Conservation (phyloP, 805 yeast genomes). For the Priceomyces melissophilus region DNA sequence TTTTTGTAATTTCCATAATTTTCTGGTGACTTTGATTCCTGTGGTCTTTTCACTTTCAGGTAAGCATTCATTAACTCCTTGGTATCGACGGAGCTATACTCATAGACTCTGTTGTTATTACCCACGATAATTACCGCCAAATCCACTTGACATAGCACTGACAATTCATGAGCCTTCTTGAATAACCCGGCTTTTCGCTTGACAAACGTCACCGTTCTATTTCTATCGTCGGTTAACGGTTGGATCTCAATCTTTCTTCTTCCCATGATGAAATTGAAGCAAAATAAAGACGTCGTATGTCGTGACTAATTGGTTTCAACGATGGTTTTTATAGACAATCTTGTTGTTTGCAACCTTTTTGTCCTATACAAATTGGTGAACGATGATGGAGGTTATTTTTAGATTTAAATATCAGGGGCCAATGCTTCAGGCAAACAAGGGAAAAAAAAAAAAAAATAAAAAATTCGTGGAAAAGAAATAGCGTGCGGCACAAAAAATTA, state of each 20-base stretch:
- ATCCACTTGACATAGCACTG: slow-evolving; percentile 90
- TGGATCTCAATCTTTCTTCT: slow-evolving; percentile 93
- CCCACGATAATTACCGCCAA: slow-evolving; percentile 87
- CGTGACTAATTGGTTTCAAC: too few relatives aligned
- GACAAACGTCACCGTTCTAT: slow-evolving; percentile 80
- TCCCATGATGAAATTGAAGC: slow-evolving; percentile 83
- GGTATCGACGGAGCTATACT: slow-evolving; percentile 73
- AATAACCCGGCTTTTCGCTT: slow-evolving; percentile 93
- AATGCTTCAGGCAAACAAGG: too few relatives aligned
- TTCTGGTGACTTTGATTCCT: slow-evolving; percentile 62
- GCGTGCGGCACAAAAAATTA: too few relatives aligned
- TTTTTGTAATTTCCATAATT: slow-evolving; percentile 62
- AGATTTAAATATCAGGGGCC: too few relatives aligned
- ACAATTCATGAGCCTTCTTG: slow-evolving; percentile 79
- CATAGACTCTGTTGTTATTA: slow-evolving; percentile 76
- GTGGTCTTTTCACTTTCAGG: slow-evolving; percentile 25
- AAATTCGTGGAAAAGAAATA: too few relatives aligned
- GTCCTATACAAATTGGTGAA: too few relatives aligned
- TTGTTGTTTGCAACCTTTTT: too few relatives aligned
- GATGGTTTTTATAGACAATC: too few relatives aligned
- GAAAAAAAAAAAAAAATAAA: too few relatives aligned
- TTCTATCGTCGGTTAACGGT: slow-evolving; percentile 88
- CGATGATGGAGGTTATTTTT: too few relatives aligned
- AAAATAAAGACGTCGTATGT: too few relatives aligned
- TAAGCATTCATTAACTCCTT: slow-evolving; percentile 24